Percentiles rank a stretch among this genome's conserved stretches.
phyloP scores from a whole-genome alignment of 768 basidiomycete species.

The Boletus edulis region DNA sequence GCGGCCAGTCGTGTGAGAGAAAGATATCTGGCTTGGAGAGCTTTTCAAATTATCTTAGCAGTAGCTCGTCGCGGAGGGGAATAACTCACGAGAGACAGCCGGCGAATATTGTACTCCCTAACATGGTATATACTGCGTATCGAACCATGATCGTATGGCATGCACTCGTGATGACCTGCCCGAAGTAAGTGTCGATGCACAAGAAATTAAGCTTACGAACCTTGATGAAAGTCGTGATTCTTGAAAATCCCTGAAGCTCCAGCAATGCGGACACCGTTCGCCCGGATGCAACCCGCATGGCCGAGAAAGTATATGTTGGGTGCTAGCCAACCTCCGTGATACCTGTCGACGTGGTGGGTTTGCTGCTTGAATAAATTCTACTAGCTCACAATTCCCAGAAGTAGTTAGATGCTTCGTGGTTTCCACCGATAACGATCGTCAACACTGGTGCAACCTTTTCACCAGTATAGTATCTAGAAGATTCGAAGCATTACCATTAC shows the following conservation, averaged over 20 bases:
- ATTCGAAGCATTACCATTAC: slow-evolving; percentile 1
- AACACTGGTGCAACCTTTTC: slow-evolving; percentile 77
- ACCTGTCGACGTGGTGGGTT: slow-evolving; percentile 44
- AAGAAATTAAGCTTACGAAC: slow-evolving; percentile 32
- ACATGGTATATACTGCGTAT: slow-evolving; percentile 90
- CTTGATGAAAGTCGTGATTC: slow-evolving; percentile 65
- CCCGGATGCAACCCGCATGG: slow-evolving; percentile 81
- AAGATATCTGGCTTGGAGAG: slow-evolving; percentile 69
- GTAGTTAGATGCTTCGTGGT: slow-evolving; percentile 97
- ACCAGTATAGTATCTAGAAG: slow-evolving; percentile 80
- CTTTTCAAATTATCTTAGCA: slow-evolving; percentile 29
- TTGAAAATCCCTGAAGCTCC: slow-evolving; percentile 95
- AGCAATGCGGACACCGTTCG: slow-evolving; percentile 85
- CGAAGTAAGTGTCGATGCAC: slow-evolving; percentile 1
- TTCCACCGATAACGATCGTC: slow-evolving; percentile 95
- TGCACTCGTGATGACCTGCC: slow-evolving; percentile 72
- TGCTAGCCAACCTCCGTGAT: slow-evolving; percentile 96
- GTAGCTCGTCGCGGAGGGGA: not conserved
- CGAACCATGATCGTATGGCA: slow-evolving; percentile 73
- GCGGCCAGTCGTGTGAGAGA: slow-evolving; percentile 97
- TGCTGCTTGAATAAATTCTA: not conserved
- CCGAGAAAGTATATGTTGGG: slow-evolving; percentile 97
- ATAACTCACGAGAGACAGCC: slow-evolving; percentile 64
- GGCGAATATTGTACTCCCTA: slow-evolving; percentile 78
- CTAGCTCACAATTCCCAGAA: slow-evolving; percentile 86